Base-by-base conservation (phyloP, 2,329 filamentous ascomycete genomes). In the Pestalotiopsis sp. region DNA sequence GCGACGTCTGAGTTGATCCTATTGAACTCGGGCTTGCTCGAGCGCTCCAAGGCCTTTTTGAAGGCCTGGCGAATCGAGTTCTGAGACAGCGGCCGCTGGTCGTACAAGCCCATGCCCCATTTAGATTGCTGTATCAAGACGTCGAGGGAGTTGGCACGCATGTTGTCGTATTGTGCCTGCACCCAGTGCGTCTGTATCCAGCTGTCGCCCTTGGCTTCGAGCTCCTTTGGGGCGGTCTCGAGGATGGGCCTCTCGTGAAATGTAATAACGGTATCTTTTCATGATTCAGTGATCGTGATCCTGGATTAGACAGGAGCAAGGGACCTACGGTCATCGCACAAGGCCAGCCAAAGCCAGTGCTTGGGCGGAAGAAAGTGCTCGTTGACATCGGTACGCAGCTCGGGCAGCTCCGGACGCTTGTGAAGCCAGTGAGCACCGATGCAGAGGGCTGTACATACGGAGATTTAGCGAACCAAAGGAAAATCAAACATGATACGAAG, bases 341-440 rank as follows among this genome's bases (percentile, higher is more conserved):
- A 78, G 4, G 92, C 81, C 4, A 94, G 83, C 92, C 92, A 94
- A 23, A 90, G 90, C 91, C 91, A 94, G 64, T 83, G 81, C 66
- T 81, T 82, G 4, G 78, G 82, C 17, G 77, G 82, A 69, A 82
- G 78, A 61, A 80, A 78, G 61, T 73, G 74, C 61, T 74, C 73
- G 11, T 81, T 74, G 7, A 78, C 73, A 58, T 45, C 71, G 59
- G 20, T 5, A 4, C 52, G 70, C 39, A 77, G 61, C 69, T 67
- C 73, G 5, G 74, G 75, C 64, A 79, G 77, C 3, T 70, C 72
- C 58, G 80, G 78, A 31, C 80, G 79, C 70, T 74, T 81, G 74
- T 81, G 88, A 70, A 87, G 84, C 79, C 84, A 92, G 77, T 94
- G 94, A 74, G 91, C 93, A 31, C 92, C 92, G 57, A 94, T 82